phyloP scores from a whole-genome alignment of 176 grass and related monocot genomes.

The Oryza coarctata region DNA sequence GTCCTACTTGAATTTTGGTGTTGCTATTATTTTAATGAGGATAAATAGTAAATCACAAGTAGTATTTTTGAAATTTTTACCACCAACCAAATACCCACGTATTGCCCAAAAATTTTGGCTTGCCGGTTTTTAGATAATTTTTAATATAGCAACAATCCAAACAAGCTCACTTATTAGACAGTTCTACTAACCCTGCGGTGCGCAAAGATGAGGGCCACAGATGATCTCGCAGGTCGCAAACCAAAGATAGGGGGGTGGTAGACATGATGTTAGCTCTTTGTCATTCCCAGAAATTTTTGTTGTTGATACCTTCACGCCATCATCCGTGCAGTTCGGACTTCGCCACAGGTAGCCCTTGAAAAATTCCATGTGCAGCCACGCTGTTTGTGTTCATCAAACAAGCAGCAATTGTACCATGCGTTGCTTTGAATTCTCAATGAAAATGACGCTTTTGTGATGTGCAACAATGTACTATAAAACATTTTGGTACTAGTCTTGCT shows the following conservation, averaged over 20 bases:
- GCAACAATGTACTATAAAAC: not conserved
- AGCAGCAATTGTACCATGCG: not conserved
- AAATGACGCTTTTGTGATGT: not conserved
- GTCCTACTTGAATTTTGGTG: too few species aligned
- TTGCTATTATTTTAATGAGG: too few species aligned
- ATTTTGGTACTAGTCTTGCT: not conserved
- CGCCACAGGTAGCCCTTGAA: not conserved
- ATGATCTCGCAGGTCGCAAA: not conserved
- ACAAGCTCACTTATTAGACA: too few species aligned
- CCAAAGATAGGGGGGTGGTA: constrained; percentile 26
- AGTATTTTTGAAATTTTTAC: too few species aligned
- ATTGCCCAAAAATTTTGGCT: too few species aligned
- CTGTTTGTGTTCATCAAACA: not conserved
- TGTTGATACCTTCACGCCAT: not conserved
- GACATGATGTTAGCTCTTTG: constrained; percentile 23
- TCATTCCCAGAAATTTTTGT: not conserved
- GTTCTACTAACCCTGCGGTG: too few species aligned
- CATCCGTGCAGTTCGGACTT: not conserved
- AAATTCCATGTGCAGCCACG: constrained; percentile 34
- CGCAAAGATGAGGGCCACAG: not conserved
- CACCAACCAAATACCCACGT: too few species aligned
- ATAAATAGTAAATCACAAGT: too few species aligned
- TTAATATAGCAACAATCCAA: too few species aligned
- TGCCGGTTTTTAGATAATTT: too few species aligned
- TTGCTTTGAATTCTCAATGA: not conserved